These are phyloP conservation scores for Melampsora americana DNA, from an alignment of 1,284 basidiomycete genomes.

Conservation along the genomic window DNA sequence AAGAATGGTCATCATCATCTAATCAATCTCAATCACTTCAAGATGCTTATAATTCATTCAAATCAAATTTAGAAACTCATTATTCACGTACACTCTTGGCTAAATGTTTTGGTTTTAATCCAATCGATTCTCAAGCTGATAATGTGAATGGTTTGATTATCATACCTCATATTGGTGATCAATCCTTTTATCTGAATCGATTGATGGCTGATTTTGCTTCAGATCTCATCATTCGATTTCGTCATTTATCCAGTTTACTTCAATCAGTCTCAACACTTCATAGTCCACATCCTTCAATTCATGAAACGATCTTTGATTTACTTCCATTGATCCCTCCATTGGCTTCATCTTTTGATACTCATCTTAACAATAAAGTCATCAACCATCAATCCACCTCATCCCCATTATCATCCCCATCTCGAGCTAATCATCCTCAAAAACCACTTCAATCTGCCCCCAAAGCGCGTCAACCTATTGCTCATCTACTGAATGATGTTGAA, in stretches of 20 bases:
- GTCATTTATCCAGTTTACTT: conserved; percentile 22
- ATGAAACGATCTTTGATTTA: conserved; percentile 32
- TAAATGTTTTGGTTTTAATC: conserved; percentile 32
- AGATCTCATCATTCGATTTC: conserved; percentile 23
- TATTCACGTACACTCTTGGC: conserved; percentile 27
- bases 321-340: conserved; percentile 37
- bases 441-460: conserved; percentile 22
- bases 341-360: not conserved
- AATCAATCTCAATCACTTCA: conserved; percentile 4
- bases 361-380: not conserved
- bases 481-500: conserved; percentile 6
- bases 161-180: conserved; percentile 38
- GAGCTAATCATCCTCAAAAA: not conserved
- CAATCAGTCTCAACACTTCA: conserved; percentile 29
- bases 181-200: conserved; percentile 24
- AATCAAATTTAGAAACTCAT: conserved; percentile 24
- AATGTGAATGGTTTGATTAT: conserved; percentile 23
- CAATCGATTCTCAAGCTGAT: conserved; percentile 29
- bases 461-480: conserved; percentile 28
- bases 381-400: not conserved
- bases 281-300: conserved; percentile 25
- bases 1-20: conserved; percentile 6
- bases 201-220: conserved; percentile 32
- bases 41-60: conserved; percentile 31
- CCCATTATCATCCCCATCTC: not conserved